phyloP scores from a whole-genome alignment of 305 asterid genomes.

The Fraxinus sp. region DNA sequence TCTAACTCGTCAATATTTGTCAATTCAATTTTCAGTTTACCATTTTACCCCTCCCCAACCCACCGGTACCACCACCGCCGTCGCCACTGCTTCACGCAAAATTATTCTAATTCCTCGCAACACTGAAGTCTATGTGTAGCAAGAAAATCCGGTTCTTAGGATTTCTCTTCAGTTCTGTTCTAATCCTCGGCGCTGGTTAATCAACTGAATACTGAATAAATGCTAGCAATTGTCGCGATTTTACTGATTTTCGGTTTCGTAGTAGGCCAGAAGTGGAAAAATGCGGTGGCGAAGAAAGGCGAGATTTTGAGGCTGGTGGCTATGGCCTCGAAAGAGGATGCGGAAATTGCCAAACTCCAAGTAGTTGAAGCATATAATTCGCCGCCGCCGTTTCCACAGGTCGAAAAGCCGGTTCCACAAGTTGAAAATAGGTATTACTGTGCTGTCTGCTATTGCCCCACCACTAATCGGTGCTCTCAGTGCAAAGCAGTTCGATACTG shows the following conservation, averaged over 20 bases:
- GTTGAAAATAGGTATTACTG: constrained; percentile 31
- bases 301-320: constrained; percentile 44
- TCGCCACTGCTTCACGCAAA: constrained; percentile 13
- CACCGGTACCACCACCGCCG: not conserved
- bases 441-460: constrained; percentile 41
- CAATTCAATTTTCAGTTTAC: constrained; percentile 21
- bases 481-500: constrained; percentile 52
- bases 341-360: constrained; percentile 33
- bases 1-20: constrained; percentile 25
- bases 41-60: constrained; percentile 15
- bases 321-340: constrained; percentile 35
- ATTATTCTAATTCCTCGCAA: not conserved
- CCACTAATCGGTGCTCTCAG: constrained; percentile 42
- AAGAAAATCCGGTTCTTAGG: constrained; percentile 34
- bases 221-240: constrained; percentile 38
- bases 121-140: constrained; percentile 40
- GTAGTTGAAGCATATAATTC: constrained; percentile 22
- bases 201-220: constrained; percentile 16
- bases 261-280: constrained; percentile 41
- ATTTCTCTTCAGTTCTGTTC: constrained; percentile 33
- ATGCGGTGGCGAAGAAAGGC: constrained; percentile 40
- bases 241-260: constrained; percentile 34
- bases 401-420: constrained; percentile 3
- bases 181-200: constrained; percentile 41
- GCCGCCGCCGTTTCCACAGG: constrained; percentile 6